Conservation (phyloP, 495 filamentous ascomycete species). For the Penicillium malachiteum region DNA sequence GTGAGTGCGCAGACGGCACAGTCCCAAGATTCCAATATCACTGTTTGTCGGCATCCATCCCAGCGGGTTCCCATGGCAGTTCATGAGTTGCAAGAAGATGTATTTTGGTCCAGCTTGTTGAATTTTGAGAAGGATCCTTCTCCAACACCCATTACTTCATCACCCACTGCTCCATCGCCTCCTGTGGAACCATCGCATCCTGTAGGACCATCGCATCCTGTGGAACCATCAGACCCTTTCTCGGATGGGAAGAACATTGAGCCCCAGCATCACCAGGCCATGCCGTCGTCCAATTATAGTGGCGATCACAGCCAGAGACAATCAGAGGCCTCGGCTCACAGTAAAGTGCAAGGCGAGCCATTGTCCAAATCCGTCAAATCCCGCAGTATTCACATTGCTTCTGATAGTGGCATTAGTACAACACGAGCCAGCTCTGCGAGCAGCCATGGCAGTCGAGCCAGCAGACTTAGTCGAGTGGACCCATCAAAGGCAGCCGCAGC, state of each 20-base stretch:
- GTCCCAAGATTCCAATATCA: constrained; percentile 33
- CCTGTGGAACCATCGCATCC: too few species aligned
- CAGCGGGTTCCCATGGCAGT: constrained; percentile 23
- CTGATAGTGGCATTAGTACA: not conserved
- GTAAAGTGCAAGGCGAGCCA: not conserved
- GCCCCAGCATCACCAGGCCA: not conserved
- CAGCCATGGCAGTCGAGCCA: constrained; percentile 15
- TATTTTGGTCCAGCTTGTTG: constrained; percentile 10
- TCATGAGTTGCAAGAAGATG: constrained; percentile 9
- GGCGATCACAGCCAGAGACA: constrained; percentile 6
- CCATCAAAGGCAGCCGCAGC: constrained; percentile 17
- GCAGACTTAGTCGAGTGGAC: constrained; percentile 20
- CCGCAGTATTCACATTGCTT: not conserved
- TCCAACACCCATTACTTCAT: too few species aligned
- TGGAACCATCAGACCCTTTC: constrained; percentile 24
- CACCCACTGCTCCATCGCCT: too few species aligned
- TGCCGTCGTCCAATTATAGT: constrained; percentile 6
- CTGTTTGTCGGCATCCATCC: constrained; percentile 31
- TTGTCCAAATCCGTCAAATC: constrained; percentile 1
- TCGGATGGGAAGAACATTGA: constrained; percentile 20
- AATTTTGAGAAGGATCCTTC: constrained; percentile 8
- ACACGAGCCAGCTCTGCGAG: constrained; percentile 3
- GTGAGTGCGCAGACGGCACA: constrained; percentile 28
- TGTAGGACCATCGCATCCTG: constrained; percentile 1
- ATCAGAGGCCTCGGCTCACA: constrained; percentile 6